Percentiles rank a stretch among this genome's conserved stretches.
phyloP scores from a whole-genome alignment of 2,329 filamentous ascomycete species.

The Aspergillus thermomutatus region DNA sequence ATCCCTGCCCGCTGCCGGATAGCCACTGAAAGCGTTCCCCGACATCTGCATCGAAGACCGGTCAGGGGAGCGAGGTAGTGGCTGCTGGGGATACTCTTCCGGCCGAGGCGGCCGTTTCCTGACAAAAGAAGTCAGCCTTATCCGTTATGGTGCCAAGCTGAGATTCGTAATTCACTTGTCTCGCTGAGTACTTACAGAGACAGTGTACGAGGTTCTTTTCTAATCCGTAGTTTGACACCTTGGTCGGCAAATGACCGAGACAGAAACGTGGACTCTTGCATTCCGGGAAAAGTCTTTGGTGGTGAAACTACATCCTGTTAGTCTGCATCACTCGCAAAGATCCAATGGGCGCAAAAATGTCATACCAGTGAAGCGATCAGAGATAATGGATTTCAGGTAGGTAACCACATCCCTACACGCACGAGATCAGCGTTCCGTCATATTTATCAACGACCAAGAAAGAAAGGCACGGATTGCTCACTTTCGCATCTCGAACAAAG shows the following conservation, averaged over 20 bases:
- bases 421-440: constrained; percentile 15
- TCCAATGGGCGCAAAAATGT: not conserved
- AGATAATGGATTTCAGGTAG: constrained; percentile 54
- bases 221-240: constrained; percentile 74
- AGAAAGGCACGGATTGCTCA: constrained; percentile 29
- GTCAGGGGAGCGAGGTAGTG: constrained; percentile 38
- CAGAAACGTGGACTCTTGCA: constrained; percentile 76
- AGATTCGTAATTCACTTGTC: not conserved
- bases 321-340: not conserved
- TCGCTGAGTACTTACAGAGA: constrained; percentile 28
- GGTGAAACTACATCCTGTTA: constrained; percentile 33
- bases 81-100: constrained; percentile 35
- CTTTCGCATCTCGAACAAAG: constrained; percentile 69
- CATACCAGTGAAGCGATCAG: constrained; percentile 66
- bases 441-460: constrained; percentile 5
- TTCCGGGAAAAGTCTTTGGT: constrained; percentile 71
- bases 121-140: constrained; percentile 13
- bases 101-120: constrained; percentile 41
- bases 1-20: constrained; percentile 31
- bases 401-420: constrained; percentile 42
- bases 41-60: constrained; percentile 35
- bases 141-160: not conserved
- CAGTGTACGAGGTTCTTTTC: constrained; percentile 72
- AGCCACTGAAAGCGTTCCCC: constrained; percentile 29
- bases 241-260: constrained; percentile 83